phyloP scores from a whole-genome alignment of 495 filamentous ascomycete species.

The Neurospora tetrasperma region DNA sequence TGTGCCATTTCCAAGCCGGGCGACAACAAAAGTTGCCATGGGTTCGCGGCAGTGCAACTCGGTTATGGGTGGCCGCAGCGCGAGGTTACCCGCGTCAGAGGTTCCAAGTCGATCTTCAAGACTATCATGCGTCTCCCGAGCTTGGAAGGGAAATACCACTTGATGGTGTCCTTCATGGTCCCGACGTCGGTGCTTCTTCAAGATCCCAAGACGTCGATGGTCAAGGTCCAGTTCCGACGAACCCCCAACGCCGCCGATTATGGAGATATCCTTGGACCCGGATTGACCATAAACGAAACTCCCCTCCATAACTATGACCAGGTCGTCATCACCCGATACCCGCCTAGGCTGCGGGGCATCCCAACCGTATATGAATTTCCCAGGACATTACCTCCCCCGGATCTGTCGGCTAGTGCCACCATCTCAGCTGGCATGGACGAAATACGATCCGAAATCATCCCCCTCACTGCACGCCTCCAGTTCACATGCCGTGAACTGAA shows the following conservation, averaged over 20 bases:
- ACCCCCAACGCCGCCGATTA: not conserved
- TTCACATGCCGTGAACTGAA: not conserved
- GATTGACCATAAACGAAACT: constrained; percentile 17
- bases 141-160: constrained; percentile 24
- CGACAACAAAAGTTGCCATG: not conserved
- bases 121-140: constrained; percentile 20
- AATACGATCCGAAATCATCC: not conserved
- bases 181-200: constrained; percentile 21
- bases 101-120: constrained; percentile 17
- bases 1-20: constrained; percentile 8
- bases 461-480: constrained; percentile 11
- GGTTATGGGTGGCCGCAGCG: constrained; percentile 19
- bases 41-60: constrained; percentile 22
- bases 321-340: constrained; percentile 25
- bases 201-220: constrained; percentile 11
- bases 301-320: constrained; percentile 15
- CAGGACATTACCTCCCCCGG: not conserved
- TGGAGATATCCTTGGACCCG: constrained; percentile 2
- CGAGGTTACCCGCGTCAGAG: constrained; percentile 10
- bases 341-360: not conserved
- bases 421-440: not conserved
- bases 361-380: not conserved
- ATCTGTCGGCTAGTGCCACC: not conserved
- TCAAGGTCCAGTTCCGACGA: constrained; percentile 15
- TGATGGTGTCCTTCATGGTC: constrained; percentile 27